phyloP scores from a whole-genome alignment of 805 yeast species.

The Zygosaccharomyces bailii region DNA sequence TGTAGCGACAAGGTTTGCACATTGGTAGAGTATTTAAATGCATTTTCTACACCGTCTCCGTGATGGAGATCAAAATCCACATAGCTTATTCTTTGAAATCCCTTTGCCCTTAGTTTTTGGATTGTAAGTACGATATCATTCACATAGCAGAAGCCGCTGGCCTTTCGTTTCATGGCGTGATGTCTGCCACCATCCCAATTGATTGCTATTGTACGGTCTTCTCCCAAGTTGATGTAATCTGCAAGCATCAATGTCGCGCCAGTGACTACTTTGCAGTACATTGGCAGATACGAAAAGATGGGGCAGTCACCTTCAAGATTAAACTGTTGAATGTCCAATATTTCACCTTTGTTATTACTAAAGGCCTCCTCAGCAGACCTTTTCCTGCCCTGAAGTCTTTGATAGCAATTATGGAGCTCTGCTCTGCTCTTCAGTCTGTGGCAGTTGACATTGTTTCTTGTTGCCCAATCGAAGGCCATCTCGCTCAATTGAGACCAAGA shows the following conservation, averaged over 20 bases:
- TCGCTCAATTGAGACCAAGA: conserved; percentile 19
- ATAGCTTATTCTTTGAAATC: conserved; percentile 50
- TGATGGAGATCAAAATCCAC: conserved; percentile 75
- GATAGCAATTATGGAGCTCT: conserved; percentile 17
- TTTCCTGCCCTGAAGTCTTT: conserved; percentile 6
- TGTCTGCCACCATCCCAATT: conserved; percentile 84
- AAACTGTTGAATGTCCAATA: conserved; percentile 31
- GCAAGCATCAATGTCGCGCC: conserved; percentile 59
- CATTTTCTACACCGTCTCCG: conserved; percentile 75
- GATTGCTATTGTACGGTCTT: conserved; percentile 42
- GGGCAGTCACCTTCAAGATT: conserved; percentile 67
- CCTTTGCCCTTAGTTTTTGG: conserved; percentile 43
- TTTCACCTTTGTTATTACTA: conserved; percentile 6
- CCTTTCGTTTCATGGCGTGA: conserved; percentile 52
- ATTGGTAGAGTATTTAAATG: conserved; percentile 52
- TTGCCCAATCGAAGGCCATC: conserved; percentile 17
- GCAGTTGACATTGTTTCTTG: conserved; percentile 4
- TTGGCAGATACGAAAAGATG: conserved; percentile 49
- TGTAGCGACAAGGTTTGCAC: conserved; percentile 65
- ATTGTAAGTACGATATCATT: conserved; percentile 66
- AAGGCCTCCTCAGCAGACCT: conserved; percentile 12
- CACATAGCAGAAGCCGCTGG: conserved; percentile 71
- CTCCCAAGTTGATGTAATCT: conserved; percentile 30
- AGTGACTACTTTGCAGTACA: conserved; percentile 48
- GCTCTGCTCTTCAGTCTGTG: conserved; percentile 13